Evolutionary conservation across 148 eudicot species (phyloP).

Genomic region (Nepenthes mirabilis): DNA sequence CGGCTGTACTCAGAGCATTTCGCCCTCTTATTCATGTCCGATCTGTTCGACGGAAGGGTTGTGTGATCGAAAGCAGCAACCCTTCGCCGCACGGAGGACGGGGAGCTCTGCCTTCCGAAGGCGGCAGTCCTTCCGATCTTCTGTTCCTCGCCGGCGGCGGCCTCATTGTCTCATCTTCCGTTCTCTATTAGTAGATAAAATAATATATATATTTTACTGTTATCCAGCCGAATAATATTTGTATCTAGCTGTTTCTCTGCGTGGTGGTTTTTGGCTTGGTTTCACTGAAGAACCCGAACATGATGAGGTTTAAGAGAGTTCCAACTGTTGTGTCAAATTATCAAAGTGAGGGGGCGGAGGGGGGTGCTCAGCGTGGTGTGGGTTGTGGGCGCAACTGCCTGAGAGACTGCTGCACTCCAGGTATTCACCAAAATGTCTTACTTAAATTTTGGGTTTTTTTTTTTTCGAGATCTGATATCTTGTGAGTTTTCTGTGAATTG

Average conservation of each 20-base stretch:
- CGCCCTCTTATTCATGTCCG: conserved; percentile 31
- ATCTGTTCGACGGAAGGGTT: conserved; percentile 34
- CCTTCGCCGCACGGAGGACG: conserved; percentile 93
- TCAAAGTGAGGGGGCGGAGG: conserved; percentile 28
- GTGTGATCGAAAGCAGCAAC: conserved; percentile 7
- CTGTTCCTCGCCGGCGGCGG: conserved; percentile 82
- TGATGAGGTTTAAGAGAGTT: conserved; percentile 54
- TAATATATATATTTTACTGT: not conserved
- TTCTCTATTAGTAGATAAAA: too few relatives aligned
- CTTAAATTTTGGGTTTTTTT: not conserved
- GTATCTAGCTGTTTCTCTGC: not conserved
- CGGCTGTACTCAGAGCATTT: conserved; percentile 50
- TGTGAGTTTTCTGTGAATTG: too few relatives aligned
- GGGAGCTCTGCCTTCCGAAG: conserved; percentile 80
- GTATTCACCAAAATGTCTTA: conserved; percentile 11
- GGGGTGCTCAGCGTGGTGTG: not conserved
- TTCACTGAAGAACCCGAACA: conserved; percentile 3
- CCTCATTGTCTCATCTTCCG: not conserved
- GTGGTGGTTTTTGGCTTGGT: not conserved
- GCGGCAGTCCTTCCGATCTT: conserved; percentile 89
- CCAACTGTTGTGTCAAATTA: conserved; percentile 22
- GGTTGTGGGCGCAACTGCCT: conserved; percentile 58
- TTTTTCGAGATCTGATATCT: not conserved
- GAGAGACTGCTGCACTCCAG: conserved; percentile 39
- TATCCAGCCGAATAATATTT: not conserved